Percentiles rank a stretch among this genome's conserved stretches.
Evolutionary conservation across 192 early-diverging fungal genomes (phyloP).

Genomic region (Coemansia sp.): DNA sequence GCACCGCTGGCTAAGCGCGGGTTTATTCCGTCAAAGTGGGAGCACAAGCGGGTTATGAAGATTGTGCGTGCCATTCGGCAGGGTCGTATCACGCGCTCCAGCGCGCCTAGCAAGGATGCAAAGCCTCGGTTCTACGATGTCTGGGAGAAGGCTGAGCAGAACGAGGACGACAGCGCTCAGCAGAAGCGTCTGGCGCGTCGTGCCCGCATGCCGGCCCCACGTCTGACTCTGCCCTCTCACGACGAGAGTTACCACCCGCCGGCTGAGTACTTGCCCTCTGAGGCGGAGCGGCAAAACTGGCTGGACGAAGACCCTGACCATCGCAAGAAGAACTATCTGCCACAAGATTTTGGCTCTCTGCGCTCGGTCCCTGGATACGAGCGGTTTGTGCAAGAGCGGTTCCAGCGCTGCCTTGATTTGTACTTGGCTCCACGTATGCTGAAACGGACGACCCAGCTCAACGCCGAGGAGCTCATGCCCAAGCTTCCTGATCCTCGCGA

Average conservation of each 20-base stretch:
- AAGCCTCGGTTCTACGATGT: slow-evolving; percentile 82
- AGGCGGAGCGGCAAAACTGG: slow-evolving; percentile 82
- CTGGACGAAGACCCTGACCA: slow-evolving; percentile 75
- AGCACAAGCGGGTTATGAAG: slow-evolving; percentile 95
- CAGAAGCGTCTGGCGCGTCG: slow-evolving; percentile 17
- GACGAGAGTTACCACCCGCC: slow-evolving; percentile 98
- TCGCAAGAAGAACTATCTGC: slow-evolving; percentile 63
- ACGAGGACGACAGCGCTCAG: slow-evolving; percentile 59
- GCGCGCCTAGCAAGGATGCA: slow-evolving; percentile 44
- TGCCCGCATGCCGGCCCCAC: slow-evolving; percentile 89
- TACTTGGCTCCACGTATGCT: slow-evolving; percentile 91
- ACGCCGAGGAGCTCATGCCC: slow-evolving; percentile 91
- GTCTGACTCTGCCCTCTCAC: slow-evolving; percentile 84
- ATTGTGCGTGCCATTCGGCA: slow-evolving; percentile 94
- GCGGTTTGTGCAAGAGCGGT: slow-evolving; percentile 91
- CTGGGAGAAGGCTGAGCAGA: slow-evolving; percentile 75
- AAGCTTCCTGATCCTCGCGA: slow-evolving; percentile 95
- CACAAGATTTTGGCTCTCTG: slow-evolving; percentile 64
- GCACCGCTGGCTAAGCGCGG: slow-evolving; percentile 95
- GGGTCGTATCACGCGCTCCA: slow-evolving; percentile 75
- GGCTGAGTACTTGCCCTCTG: slow-evolving; percentile 84
- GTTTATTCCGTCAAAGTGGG: slow-evolving; percentile 93
- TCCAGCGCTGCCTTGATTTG: slow-evolving; percentile 94
- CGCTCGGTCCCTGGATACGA: slow-evolving; percentile 87
- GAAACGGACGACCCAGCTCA: slow-evolving; percentile 84